phyloP scores from a whole-genome alignment of 2,329 filamentous ascomycete genomes.

The Elsinoe perseae region DNA sequence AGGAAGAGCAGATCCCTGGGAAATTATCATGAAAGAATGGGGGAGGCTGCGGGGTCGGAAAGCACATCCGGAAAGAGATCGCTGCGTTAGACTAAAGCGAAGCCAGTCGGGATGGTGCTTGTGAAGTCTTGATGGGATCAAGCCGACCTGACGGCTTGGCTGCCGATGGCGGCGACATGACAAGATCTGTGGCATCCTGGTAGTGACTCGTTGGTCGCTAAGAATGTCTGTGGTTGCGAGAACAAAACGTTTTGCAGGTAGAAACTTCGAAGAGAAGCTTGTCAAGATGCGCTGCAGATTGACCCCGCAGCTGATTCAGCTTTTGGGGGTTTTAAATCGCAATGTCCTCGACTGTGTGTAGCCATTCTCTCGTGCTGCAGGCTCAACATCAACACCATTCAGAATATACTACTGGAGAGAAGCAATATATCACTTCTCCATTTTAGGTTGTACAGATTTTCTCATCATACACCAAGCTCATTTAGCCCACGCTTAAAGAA shows the following conservation, averaged over 20 bases:
- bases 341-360: too few relatives aligned
- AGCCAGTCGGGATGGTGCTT: conserved; percentile 1
- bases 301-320: not conserved
- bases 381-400: too few relatives aligned
- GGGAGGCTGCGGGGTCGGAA: not conserved
- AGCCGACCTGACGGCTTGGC: conserved; percentile 5
- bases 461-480: not conserved
- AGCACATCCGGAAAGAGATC: not conserved
- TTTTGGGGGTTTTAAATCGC: too few relatives aligned
- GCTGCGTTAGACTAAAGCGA: not conserved
- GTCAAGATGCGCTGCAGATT: too few relatives aligned
- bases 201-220: not conserved
- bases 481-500: conserved; percentile 16
- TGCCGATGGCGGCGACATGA: not conserved
- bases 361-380: too few relatives aligned
- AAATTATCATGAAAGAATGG: not conserved
- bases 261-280: too few relatives aligned
- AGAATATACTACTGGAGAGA: too few relatives aligned
- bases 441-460: too few relatives aligned
- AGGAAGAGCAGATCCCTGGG: not conserved
- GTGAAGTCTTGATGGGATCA: not conserved
- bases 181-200: not conserved
- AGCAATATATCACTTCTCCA: too few relatives aligned
- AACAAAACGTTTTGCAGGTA: too few relatives aligned
- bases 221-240: not conserved